Evolutionary conservation across 768 basidiomycete species (phyloP), one percentile per base, ranked within the genome.

Genomic region (Rhodotorula graminis): DNA sequence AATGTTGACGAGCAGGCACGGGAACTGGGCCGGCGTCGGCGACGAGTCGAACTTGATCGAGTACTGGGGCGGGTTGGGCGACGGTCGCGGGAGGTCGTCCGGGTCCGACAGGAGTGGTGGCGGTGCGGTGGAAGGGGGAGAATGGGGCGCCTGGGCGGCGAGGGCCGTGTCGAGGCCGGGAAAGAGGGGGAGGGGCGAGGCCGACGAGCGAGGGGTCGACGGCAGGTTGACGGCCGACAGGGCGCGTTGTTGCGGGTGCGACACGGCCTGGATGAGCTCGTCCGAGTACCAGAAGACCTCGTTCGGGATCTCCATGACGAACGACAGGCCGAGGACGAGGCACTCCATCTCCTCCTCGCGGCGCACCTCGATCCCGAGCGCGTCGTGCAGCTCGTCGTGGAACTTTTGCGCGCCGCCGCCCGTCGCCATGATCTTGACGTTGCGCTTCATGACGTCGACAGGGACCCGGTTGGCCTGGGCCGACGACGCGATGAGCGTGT

Each of bases 291-390:
- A 97, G 83, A 98, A 99, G 42, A 92, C 95, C 83, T 99, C 96
- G 82, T 93, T 89, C 47, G 95, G 95, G 71, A 99, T 94, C 80
- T 90, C 88, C 49, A 90, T 90, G 81, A 98, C 90, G 83, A 99
- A 99, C 82, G 92, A 90, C 80, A 99, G 85, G 42, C 96, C 96
- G 77, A 92, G 89, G 76, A 97, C 98, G 80, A 98, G 82, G 78
- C 96, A 97, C 83, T 92, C 95, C 96, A 99, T 98, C 85, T 99
- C 96, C 80, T 98, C 96, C 82, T 98, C 95, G 68, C 89, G 82
- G 72, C 84, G 83, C 56, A 97, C 92, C 79, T 94, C 92, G 63
- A 98, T 91, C 40, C 85, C 87, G 23, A 97, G 83, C 74, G 86
- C 87, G 31, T 83, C 83, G 63, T 84, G 84, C 81, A 99, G 89